Evolutionary conservation across 805 yeast genomes (phyloP).

Genomic region (Wickerhamiella sorbophila): DNA sequence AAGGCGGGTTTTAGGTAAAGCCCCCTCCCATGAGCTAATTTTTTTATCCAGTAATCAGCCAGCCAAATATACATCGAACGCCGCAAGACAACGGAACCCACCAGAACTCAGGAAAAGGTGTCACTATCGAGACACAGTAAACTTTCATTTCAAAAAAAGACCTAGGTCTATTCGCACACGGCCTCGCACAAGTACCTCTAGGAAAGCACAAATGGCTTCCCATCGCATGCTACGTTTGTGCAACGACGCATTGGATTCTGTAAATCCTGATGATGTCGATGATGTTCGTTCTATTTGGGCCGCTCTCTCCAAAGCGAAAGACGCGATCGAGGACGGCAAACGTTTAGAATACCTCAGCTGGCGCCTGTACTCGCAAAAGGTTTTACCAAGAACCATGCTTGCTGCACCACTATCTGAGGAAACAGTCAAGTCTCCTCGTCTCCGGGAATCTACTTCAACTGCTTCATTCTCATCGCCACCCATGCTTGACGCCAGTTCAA

Average conservation of each 20-base stretch:
- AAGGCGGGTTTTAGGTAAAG: too few relatives aligned
- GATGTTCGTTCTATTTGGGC: constrained; percentile 17
- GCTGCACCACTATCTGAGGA: constrained; percentile 1
- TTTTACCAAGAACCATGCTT: constrained; percentile 5
- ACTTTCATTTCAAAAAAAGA: too few relatives aligned
- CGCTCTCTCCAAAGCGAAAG: constrained; percentile 16
- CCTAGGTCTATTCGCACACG: too few relatives aligned
- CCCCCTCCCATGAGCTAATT: too few relatives aligned
- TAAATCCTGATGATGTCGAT: constrained; percentile 16
- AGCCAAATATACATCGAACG: too few relatives aligned
- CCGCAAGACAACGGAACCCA: too few relatives aligned
- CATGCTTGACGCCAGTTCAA: constrained; percentile 3
- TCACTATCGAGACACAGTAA: too few relatives aligned
- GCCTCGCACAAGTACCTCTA: too few relatives aligned
- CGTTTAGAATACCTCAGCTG: constrained; percentile 18
- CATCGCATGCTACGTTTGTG: constrained; percentile 15
- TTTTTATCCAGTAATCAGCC: too few relatives aligned
- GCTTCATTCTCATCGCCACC: constrained; percentile 2
- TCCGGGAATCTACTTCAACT: neutral
- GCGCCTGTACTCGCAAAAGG: constrained; percentile 18
- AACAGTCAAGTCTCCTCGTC: neutral
- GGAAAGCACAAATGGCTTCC: too few relatives aligned
- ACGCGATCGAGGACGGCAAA: constrained; percentile 15
- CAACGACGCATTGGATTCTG: constrained; percentile 14
- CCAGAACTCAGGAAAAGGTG: too few relatives aligned